phyloP scores from a whole-genome alignment of 257 asterid species.

The Forsythia viridissima region DNA sequence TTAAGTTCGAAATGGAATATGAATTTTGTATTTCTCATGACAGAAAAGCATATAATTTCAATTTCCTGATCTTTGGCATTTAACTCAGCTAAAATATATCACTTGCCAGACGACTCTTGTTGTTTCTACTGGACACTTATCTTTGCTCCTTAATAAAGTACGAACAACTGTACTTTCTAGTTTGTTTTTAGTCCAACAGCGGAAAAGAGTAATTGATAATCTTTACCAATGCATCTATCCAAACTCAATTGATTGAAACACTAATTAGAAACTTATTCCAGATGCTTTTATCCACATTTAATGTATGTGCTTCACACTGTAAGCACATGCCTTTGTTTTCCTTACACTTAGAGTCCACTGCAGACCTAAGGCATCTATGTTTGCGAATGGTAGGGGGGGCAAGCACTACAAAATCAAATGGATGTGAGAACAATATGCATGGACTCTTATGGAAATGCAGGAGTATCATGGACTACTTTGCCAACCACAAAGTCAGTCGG shows the following conservation, averaged over 20 bases:
- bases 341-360: constrained; percentile 2
- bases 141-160: neutral
- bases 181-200: neutral
- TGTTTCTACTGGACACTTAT: neutral
- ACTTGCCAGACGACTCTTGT: neutral
- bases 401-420: neutral
- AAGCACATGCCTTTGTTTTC: neutral
- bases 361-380: neutral
- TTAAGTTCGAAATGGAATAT: neutral
- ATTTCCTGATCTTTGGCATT: neutral
- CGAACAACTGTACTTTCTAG: neutral
- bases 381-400: neutral
- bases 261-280: neutral
- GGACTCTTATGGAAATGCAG: neutral
- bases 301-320: neutral
- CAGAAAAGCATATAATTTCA: constrained; percentile 8
- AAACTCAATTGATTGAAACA: neutral
- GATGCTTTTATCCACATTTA: constrained; percentile 3
- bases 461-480: constrained; percentile 1
- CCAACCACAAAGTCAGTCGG: neutral
- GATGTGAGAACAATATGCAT: neutral
- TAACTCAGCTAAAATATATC: constrained; percentile 14
- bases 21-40: constrained; percentile 12
- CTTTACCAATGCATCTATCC: neutral
- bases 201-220: neutral